Conservation (phyloP, 208 protist species). For the Paratrypanosoma confusum region DNA sequence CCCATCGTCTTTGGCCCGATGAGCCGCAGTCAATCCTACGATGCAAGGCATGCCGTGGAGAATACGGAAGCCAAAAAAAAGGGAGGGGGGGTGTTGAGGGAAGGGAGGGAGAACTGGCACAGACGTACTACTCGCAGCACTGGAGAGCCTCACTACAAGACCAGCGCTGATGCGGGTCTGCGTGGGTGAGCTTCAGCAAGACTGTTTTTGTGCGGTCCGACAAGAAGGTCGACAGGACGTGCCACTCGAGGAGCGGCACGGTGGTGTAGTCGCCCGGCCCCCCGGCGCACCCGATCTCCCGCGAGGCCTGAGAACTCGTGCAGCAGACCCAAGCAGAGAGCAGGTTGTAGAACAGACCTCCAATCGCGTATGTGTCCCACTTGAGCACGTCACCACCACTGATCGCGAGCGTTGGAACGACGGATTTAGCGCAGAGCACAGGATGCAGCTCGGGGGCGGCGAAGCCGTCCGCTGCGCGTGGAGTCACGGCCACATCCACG, state of each 20-base stretch:
- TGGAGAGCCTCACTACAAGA: slow-evolving; percentile 7
- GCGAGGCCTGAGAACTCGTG: too few species aligned
- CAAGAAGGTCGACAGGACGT: background rate
- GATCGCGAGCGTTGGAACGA: slow-evolving; percentile 6
- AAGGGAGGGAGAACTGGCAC: too few species aligned
- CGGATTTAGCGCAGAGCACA: slow-evolving; percentile 4
- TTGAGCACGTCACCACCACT: slow-evolving; percentile 7
- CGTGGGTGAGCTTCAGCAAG: slow-evolving; percentile 8
- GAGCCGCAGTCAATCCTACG: too few species aligned
- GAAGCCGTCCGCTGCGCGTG: slow-evolving; percentile 7
- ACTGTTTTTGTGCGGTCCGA: slow-evolving; percentile 5
- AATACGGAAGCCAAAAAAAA: too few species aligned
- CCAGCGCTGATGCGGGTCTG: slow-evolving; percentile 2
- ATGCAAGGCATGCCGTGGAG: too few species aligned
- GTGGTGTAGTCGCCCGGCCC: too few species aligned
- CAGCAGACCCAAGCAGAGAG: slow-evolving; percentile 10
- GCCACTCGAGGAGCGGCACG: background rate
- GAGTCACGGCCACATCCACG: slow-evolving; percentile 13
- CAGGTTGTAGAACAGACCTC: slow-evolving; percentile 11
- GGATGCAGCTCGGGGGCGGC: slow-evolving; percentile 12
- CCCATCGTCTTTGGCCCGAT: too few species aligned
- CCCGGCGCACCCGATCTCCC: too few species aligned
- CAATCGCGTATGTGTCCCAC: slow-evolving; percentile 16
- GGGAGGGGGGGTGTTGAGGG: too few species aligned
- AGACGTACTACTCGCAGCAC: too few species aligned